Conservation (phyloP, 352 stramenopile species). For the Phytophthora sp. region DNA sequence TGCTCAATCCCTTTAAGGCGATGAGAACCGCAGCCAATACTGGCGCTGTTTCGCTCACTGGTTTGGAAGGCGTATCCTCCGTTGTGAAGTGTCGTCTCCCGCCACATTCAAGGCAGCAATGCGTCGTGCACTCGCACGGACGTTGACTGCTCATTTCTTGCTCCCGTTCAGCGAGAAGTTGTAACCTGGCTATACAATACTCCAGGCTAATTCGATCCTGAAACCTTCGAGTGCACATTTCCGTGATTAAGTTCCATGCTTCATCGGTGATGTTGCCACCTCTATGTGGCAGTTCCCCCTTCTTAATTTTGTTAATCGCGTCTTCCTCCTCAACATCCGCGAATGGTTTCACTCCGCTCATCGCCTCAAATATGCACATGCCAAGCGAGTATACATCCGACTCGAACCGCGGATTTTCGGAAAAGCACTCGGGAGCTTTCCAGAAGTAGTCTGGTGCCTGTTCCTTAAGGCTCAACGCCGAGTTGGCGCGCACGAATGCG, state of each 20-base stretch:
- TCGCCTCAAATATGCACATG: conserved; percentile 37
- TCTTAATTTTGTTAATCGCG: not conserved
- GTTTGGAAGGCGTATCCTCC: too few relatives aligned
- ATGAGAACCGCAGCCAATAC: too few relatives aligned
- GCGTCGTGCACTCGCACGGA: too few relatives aligned
- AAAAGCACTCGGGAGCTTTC: not conserved
- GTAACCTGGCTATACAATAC: not conserved
- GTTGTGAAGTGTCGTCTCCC: too few relatives aligned
- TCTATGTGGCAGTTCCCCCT: not conserved
- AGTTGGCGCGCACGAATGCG: conserved; percentile 29
- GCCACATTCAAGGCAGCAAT: too few relatives aligned
- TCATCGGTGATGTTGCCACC: conserved; percentile 6
- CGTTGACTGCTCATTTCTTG: too few relatives aligned
- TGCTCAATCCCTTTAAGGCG: too few relatives aligned
- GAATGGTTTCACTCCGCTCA: conserved; percentile 14
- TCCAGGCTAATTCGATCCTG: not conserved
- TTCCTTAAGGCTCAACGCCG: conserved; percentile 30
- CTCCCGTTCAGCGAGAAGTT: not conserved
- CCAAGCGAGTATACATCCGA: conserved; percentile 15
- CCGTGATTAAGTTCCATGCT: conserved; percentile 16
- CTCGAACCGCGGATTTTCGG: not conserved
- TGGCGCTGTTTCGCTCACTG: too few relatives aligned
- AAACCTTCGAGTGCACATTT: conserved; percentile 17
- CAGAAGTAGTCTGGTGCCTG: not conserved
- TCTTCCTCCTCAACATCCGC: not conserved